Evolutionary conservation across 768 basidiomycete species (phyloP), one percentile per base, ranked within the genome.

Genomic region (Mycena leptocephala): DNA sequence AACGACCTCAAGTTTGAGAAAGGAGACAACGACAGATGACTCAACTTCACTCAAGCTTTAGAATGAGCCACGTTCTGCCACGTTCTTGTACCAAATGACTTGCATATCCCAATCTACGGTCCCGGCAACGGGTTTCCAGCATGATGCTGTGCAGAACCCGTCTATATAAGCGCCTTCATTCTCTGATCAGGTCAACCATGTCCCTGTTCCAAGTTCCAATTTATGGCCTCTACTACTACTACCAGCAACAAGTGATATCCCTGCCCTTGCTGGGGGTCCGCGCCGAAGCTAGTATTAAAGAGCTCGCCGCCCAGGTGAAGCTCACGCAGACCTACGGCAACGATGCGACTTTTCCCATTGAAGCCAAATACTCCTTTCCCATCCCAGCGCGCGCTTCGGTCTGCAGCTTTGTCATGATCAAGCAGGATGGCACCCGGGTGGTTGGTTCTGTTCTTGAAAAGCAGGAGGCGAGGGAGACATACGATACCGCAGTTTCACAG

Each of bases 231-330:
- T 46, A 46, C 13, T 74, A 65, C 35, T 65, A 75, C 55, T 56
- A 72, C 64, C 8, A 26, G n/a, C 11, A 62, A 26, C 59, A 20
- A 16, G 24, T 62, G 24, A 33, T 79, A 10, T 64, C 73, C 11
- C 59, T 79, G 9, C 73, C 78, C 24, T 62, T 79, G 65, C 68
- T 74, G 32, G 58, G 71, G 48, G 76, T 77, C 32, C 32, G 20
- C n/a, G 74, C 71, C 11, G 72, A 76, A 20, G 79, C 73, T 10
- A 68, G 35, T 24, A 80, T 80, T 39, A 76, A 76, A 35, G 77
- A 79, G 48, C 74, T 78, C 20, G 73, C 72, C 2, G 77, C 79
- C 4, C 76, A 75, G 48, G 79, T 80, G 37, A 76, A 76, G 43
- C 72, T 80, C 62, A 70, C 70, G 0, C 79, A 80, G 43, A 75